Evolutionary conservation across 192 early-diverging fungal species (phyloP).

Genomic region (Linnemannia zychae): DNA sequence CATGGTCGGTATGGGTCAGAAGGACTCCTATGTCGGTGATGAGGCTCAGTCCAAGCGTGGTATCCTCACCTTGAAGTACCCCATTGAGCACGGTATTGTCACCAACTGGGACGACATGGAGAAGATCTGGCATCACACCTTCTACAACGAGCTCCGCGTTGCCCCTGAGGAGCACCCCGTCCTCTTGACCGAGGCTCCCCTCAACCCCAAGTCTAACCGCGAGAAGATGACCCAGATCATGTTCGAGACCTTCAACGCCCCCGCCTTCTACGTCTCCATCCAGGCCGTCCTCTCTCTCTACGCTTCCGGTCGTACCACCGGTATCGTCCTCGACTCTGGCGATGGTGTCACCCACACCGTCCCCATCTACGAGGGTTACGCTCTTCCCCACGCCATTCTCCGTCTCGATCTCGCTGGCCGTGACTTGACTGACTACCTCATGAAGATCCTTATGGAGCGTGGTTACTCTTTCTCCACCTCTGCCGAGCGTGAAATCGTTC

Average conservation of each 20-base stretch:
- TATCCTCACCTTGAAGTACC: slow-evolving; percentile 89
- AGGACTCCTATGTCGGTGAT: slow-evolving; percentile 92
- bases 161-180: slow-evolving; percentile 99
- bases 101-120: slow-evolving; percentile 97
- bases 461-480: slow-evolving; percentile 97
- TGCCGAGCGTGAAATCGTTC: slow-evolving; percentile 97
- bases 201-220: slow-evolving; percentile 99
- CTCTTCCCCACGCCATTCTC: slow-evolving; percentile 95
- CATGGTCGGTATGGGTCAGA: slow-evolving; percentile 94
- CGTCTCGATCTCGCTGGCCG: slow-evolving; percentile 98
- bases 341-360: slow-evolving; percentile 99
- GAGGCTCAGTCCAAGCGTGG: slow-evolving; percentile 93
- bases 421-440: slow-evolving; percentile 95
- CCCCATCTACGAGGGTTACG: slow-evolving; percentile 98
- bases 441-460: slow-evolving; percentile 94
- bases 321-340: slow-evolving; percentile 98
- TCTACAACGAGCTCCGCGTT: slow-evolving; percentile 98
- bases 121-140: slow-evolving; percentile 97
- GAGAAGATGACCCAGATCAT: slow-evolving; percentile 99
- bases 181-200: slow-evolving; percentile 96
- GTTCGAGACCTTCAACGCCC: slow-evolving; percentile 98
- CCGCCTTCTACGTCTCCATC: slow-evolving; percentile 98
- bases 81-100: slow-evolving; percentile 93
- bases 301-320: slow-evolving; percentile 97
- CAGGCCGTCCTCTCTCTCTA: slow-evolving; percentile 96